Conservation (phyloP, 148 eudicot species). For the Diospyros kaki region DNA sequence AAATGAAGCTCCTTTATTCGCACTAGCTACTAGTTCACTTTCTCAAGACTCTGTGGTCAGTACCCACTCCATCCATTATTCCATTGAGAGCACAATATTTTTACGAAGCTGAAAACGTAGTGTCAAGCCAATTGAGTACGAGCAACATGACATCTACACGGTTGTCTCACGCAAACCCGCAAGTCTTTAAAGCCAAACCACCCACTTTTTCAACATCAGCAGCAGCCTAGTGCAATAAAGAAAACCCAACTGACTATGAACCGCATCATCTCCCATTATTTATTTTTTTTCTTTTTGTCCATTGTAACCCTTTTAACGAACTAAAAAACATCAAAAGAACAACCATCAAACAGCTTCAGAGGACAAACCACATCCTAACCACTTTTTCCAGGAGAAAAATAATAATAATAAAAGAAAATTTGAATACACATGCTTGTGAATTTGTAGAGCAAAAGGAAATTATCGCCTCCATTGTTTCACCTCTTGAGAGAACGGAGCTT, state of each 20-base stretch:
- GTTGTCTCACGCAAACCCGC: not conserved
- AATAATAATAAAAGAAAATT: too few relatives aligned
- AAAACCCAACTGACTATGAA: constrained; percentile 2
- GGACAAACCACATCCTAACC: not conserved
- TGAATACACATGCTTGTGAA: too few relatives aligned
- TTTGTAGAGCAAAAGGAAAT: too few relatives aligned
- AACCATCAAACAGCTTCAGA: not conserved
- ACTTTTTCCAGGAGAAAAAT: not conserved
- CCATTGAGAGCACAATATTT: too few relatives aligned
- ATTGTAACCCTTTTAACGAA: not conserved
- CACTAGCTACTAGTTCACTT: not conserved
- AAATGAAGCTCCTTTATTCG: not conserved
- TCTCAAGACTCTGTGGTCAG: not conserved
- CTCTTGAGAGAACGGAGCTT: constrained; percentile 42
- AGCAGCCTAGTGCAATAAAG: not conserved
- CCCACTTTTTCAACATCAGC: not conserved
- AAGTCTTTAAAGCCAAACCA: constrained; percentile 2
- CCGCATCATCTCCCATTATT: not conserved
- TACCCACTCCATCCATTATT: not conserved
- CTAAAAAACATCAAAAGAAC: not conserved
- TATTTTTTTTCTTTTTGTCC: not conserved
- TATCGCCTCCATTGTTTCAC: constrained; percentile 12
- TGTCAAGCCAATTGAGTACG: not conserved
- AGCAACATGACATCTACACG: not conserved
- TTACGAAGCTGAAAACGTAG: not conserved